These are phyloP conservation scores for Elongisporangium anandrum DNA, from an alignment of 352 stramenopile species.

Conservation along the genomic window DNA sequence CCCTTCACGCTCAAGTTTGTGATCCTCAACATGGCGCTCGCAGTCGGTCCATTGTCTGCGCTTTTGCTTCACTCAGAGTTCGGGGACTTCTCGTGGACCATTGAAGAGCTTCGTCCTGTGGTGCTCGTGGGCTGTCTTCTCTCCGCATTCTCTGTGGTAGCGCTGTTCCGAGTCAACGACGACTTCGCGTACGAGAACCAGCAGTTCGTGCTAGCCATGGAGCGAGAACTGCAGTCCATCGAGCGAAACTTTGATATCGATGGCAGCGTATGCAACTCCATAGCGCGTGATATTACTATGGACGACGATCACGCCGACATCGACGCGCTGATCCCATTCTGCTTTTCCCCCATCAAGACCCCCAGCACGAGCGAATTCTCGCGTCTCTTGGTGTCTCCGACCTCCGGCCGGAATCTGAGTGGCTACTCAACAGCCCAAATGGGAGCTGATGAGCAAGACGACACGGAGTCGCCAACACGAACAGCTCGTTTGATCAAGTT, in stretches of 20 bases:
- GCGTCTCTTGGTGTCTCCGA: conserved; percentile 17
- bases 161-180: conserved; percentile 80
- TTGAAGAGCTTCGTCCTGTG: conserved; percentile 52
- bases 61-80: conserved; percentile 70
- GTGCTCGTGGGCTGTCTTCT: conserved; percentile 65
- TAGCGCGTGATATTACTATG: conserved; percentile 9
- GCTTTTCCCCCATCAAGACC: conserved; percentile 12
- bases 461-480: not conserved
- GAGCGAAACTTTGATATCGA: conserved; percentile 59
- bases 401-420: not conserved
- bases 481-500: not conserved
- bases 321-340: conserved; percentile 1
- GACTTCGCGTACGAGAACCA: conserved; percentile 70
- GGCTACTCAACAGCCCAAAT: not conserved
- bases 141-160: conserved; percentile 44
- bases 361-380: conserved; percentile 26
- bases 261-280: conserved; percentile 25
- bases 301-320: conserved; percentile 1
- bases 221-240: conserved; percentile 63
- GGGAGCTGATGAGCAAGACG: conserved; percentile 2
- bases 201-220: conserved; percentile 39
- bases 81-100: conserved; percentile 66
- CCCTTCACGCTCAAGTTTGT: conserved; percentile 78
- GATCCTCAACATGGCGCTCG: conserved; percentile 42
- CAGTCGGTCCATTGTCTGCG: conserved; percentile 48